Evolutionary conservation across 2,329 filamentous ascomycete genomes (phyloP).

Genomic region (Sclerotinia glacialis): DNA sequence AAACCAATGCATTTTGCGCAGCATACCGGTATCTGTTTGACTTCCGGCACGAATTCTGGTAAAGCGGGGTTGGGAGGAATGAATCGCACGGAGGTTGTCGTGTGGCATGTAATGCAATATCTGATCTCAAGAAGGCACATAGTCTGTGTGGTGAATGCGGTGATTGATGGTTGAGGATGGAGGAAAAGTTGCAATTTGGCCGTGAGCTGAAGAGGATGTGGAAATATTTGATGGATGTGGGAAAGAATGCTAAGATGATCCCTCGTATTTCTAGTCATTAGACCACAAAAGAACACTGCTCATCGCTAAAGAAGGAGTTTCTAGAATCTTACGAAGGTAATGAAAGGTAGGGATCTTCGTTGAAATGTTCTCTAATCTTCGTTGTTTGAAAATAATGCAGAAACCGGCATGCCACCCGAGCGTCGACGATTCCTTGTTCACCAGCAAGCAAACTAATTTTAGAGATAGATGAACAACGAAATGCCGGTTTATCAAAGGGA

Average conservation of each 20-base stretch:
- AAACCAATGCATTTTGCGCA: neutral
- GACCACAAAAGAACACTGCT: neutral
- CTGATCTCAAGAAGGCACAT: slow-evolving; percentile 18
- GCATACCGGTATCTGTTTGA: slow-evolving; percentile 13
- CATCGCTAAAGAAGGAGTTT: neutral
- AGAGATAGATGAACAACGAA: neutral
- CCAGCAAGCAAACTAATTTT: neutral
- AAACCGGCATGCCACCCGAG: slow-evolving; percentile 1
- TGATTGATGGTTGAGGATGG: neutral
- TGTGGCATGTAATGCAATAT: slow-evolving; percentile 9
- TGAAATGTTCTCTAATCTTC: neutral
- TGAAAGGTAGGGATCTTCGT: neutral
- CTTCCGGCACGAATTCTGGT: slow-evolving; percentile 8
- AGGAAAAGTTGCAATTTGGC: neutral
- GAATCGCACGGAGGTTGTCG: neutral
- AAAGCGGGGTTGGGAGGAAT: neutral
- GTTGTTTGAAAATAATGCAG: neutral
- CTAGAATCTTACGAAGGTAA: slow-evolving; percentile 9
- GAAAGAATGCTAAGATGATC: neutral
- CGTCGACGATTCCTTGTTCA: neutral
- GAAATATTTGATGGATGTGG: neutral
- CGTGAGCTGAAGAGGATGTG: neutral
- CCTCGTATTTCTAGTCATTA: slow-evolving; percentile 7
- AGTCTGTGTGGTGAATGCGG: neutral
- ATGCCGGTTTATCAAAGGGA: neutral